Base-by-base conservation (phyloP, 2,329 filamentous ascomycete genomes). In the Calonectria honghensis region DNA sequence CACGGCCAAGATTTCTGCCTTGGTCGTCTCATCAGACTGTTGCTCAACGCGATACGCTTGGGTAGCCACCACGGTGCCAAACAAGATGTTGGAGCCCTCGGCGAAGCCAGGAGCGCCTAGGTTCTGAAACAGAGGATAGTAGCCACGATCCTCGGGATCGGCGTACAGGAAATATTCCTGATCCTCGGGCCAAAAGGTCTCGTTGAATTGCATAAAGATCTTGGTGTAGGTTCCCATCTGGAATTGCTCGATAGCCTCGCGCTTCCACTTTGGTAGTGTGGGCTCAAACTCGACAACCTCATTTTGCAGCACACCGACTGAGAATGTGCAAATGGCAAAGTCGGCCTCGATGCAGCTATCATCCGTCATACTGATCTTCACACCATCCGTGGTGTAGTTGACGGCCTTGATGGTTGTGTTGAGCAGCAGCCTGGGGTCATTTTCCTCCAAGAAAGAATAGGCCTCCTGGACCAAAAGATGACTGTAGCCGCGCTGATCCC, bases 221-320 rank as follows among this genome's bases (percentile, higher is more conserved):
- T 95, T 95, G 66, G 92, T 94, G 84, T 94, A 95, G 0, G 92
- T 94, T 10, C 91, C 93, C 90, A 94, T 94, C 75, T 88, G 86
- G 82, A 94, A 94, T 41, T 89, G 91, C 3, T 90, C 88, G 63
- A 94, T 93, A 0, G 91, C 90, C 3, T 87, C 88, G 18, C 88
- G 85, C 82, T 95, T 94, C 93, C 92, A 94, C 2, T 82, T 82
- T 0, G 93, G 93, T 0, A 94, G 85, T 5, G 84, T 77, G 0
- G 93, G 93, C 20, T 86, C 80, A 80, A 94, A 95, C 0, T 83
- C 82, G 0, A 94, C 88, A 0, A 85, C 87, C 3, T 91, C 87
- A 75, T 91, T 90, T 79, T 94, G 93, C 1, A 94, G 85, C 0
- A 94, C 93, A 1, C 93, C 93, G 0, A 94, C 83, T 0, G 91